These are phyloP conservation scores for Yamadazyma friedrichii DNA, from an alignment of 1,139 yeast genomes.

Conservation along the genomic window DNA sequence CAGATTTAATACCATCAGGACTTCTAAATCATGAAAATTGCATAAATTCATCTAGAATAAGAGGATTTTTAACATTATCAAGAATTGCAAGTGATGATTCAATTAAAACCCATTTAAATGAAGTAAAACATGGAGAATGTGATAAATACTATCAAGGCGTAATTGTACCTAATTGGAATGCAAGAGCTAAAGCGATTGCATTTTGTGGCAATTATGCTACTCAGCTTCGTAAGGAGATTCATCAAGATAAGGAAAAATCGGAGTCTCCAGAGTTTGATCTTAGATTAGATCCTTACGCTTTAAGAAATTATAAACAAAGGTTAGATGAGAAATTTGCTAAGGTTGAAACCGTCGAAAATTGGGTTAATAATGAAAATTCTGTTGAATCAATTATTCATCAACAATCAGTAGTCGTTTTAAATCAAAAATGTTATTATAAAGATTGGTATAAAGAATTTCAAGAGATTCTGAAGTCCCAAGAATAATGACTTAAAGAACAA, in stretches of 20 bases:
- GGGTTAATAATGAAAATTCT: conserved; percentile 36
- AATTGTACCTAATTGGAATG: conserved; percentile 40
- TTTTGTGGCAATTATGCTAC: conserved; percentile 31
- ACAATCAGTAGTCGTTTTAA: conserved; percentile 32
- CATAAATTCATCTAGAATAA: conserved; percentile 30
- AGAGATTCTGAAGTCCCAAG: too few species aligned
- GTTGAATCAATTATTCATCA: conserved; percentile 37
- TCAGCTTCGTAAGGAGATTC: conserved; percentile 19
- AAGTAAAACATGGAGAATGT: conserved; percentile 23
- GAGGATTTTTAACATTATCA: conserved; percentile 40
- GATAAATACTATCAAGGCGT: conserved; percentile 25
- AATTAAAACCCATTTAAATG: conserved; percentile 39
- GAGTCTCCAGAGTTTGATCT: conserved; percentile 23
- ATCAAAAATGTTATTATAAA: conserved; percentile 35
- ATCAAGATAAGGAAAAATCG: conserved; percentile 7
- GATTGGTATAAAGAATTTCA: conserved; percentile 30
- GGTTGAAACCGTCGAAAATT: conserved; percentile 32
- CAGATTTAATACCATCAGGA: conserved; percentile 6
- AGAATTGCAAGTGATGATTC: conserved; percentile 41
- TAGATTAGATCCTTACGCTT: conserved; percentile 43
- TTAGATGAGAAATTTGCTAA: conserved; percentile 22
- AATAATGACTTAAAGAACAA: too few species aligned
- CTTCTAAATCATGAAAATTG: conserved; percentile 34
- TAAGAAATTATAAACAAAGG: conserved; percentile 22
- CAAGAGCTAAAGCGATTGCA: conserved; percentile 27